phyloP scores from a whole-genome alignment of 169 alveolate genomes.

The Ichthyophthirius multifiliis region DNA sequence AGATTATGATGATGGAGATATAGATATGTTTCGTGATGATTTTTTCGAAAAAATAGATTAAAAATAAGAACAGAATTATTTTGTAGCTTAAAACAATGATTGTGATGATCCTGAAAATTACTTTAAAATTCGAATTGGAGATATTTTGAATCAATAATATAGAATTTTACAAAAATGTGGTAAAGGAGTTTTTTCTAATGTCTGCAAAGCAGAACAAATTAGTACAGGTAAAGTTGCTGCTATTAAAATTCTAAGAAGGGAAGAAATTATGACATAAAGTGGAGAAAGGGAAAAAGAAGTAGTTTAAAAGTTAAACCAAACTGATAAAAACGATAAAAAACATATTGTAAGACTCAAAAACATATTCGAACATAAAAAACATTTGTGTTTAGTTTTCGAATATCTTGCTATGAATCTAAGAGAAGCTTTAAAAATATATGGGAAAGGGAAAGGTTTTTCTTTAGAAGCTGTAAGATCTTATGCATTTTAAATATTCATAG shows the following conservation, averaged over 20 bases:
- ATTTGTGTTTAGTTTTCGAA: slow-evolving; percentile 70
- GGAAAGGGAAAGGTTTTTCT: slow-evolving; percentile 53
- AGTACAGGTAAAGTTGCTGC: slow-evolving; percentile 44
- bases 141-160: slow-evolving; percentile 19
- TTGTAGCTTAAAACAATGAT: neutral
- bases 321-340: slow-evolving; percentile 53
- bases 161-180: slow-evolving; percentile 57
- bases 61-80: neutral
- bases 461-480: slow-evolving; percentile 59
- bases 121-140: slow-evolving; percentile 35
- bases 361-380: slow-evolving; percentile 49
- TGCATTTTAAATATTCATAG: slow-evolving; percentile 61
- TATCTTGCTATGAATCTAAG: slow-evolving; percentile 58
- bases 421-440: slow-evolving; percentile 57
- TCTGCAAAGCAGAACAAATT: slow-evolving; percentile 56
- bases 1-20: neutral
- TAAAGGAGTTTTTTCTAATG: slow-evolving; percentile 76
- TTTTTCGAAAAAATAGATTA: neutral
- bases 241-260: slow-evolving; percentile 57
- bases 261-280: slow-evolving; percentile 51
- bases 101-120: slow-evolving; percentile 41
- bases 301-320: slow-evolving; percentile 39
- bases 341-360: slow-evolving; percentile 54
- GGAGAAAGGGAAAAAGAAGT: slow-evolving; percentile 68
- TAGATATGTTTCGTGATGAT: slow-evolving; percentile 47